Conservation (phyloP, 1,284 basidiomycete species). For the Ceraceosorus guamensis region DNA sequence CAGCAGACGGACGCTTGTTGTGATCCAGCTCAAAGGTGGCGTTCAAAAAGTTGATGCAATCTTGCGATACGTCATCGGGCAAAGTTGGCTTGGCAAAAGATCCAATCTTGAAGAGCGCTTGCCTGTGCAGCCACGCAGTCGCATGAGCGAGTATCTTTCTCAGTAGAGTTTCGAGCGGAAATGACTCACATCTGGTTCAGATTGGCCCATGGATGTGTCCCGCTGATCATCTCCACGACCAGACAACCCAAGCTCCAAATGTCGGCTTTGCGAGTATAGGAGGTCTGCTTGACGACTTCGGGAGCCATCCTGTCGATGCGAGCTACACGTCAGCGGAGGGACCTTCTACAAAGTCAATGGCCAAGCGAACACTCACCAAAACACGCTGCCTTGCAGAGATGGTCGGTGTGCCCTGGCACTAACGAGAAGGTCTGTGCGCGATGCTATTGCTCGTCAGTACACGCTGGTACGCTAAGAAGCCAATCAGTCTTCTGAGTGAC, state of each 20-base stretch:
- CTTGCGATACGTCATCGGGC: slow-evolving; percentile 39
- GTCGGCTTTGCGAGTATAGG: slow-evolving; percentile 88
- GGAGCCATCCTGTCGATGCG: slow-evolving; percentile 60
- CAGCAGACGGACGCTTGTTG: slow-evolving; percentile 32
- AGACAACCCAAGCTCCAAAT: slow-evolving; percentile 98
- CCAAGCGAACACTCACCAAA: slow-evolving; percentile 57
- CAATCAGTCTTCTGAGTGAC: no score
- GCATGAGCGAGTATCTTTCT: slow-evolving; percentile 23
- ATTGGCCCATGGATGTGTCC: slow-evolving; percentile 92
- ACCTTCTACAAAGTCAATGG: no score
- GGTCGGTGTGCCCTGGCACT: slow-evolving; percentile 79
- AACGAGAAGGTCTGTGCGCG: slow-evolving; percentile 82
- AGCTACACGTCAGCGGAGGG: no score
- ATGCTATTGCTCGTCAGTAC: no score
- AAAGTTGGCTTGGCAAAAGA: slow-evolving; percentile 25
- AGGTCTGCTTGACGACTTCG: slow-evolving; percentile 92
- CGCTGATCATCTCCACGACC: slow-evolving; percentile 96
- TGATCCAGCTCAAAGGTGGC: slow-evolving; percentile 42
- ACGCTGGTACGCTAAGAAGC: no score
- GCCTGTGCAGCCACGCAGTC: slow-evolving; percentile 7
- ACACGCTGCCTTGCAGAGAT: slow-evolving; percentile 90
- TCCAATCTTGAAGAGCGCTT: slow-evolving; percentile 46
- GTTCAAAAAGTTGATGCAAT: slow-evolving; percentile 35
- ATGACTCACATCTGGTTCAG: slow-evolving; percentile 83
- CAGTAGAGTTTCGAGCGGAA: slow-evolving; percentile 20